Base-by-base conservation (phyloP, 116 monocot species). In the Phalaenopsis hybrid region DNA sequence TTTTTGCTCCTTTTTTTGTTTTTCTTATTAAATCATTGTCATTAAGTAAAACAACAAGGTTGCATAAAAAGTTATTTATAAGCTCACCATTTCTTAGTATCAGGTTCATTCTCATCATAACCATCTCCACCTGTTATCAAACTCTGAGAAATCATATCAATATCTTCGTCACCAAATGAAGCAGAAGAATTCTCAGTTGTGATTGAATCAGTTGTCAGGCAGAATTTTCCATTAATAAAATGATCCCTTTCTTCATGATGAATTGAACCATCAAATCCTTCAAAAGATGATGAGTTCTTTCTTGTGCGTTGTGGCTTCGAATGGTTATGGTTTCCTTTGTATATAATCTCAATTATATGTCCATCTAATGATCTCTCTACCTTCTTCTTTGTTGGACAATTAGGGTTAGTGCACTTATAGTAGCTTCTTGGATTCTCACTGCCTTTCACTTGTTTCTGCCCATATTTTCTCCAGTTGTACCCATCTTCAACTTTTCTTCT, bases 381-480 rank as follows among this genome's bases (percentile, higher is more conserved):
- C 85, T 89, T 92, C 90, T 94, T 94, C 89, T 94, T 97, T 4
- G 91, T 90, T 6, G 92, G 88, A 77, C 94, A 94, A 48, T 58
- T 90, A 28, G 92, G 91, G 78, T 73, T 83, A 0, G 92, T 92
- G 91, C 97, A 97, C 86, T 93, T 97, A 89, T 92, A 97, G 84
- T 97, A 97, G 82, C 94, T 94, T 37, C 97, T 77, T 1, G 97
- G 97, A 50, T 97, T 94, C 84, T 90, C 97, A 75, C 91, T 94
- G 51, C 94, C 97, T 74, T 97, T 97, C 59, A 97, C 97, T 77
- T 92, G 91, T 77, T 97, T 97, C 84, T 97, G 97, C 84, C 97
- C 97, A 51, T 97, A 97, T 52, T 97, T 97, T 77, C 97, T 87
- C 97, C 97, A 97, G 76, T 96, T 96, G 82, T 94, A 94, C 15